Evolutionary conservation across 2,329 filamentous ascomycete genomes (phyloP).

Genomic region (Colletotrichum sp.): DNA sequence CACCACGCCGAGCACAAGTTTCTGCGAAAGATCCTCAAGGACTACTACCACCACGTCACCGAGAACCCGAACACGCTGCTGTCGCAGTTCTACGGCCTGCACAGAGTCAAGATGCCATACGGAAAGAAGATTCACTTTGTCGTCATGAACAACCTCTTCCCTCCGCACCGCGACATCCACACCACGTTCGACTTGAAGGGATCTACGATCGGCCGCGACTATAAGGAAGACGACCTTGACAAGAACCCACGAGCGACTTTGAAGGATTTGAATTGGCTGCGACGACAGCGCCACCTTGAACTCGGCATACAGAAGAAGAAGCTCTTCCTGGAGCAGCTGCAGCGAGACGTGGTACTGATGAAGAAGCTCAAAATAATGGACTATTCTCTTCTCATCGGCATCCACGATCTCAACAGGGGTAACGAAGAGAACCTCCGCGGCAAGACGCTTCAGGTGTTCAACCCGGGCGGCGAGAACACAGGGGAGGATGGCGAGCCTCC

Average conservation of each 20-base stretch:
- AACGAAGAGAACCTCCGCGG: conserved; percentile 92
- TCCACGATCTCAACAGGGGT: conserved; percentile 87
- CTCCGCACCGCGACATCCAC: conserved; percentile 96
- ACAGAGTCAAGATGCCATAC: conserved; percentile 97
- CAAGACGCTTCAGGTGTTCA: conserved; percentile 93
- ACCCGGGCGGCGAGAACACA: conserved; percentile 74
- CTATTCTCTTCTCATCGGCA: conserved; percentile 93
- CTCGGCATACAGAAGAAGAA: conserved; percentile 88
- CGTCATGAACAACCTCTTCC: conserved; percentile 99
- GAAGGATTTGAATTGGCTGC: conserved; percentile 97
- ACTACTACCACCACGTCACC: conserved; percentile 93
- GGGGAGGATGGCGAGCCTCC: conserved; percentile 66
- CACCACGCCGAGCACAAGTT: conserved; percentile 95
- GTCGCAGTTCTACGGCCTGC: conserved; percentile 96
- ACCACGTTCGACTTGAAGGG: conserved; percentile 97
- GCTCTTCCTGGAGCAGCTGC: conserved; percentile 87
- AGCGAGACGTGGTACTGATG: conserved; percentile 83
- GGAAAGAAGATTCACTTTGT: conserved; percentile 99
- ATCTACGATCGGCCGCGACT: conserved; percentile 91
- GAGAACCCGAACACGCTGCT: conserved; percentile 96
- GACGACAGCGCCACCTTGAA: conserved; percentile 83
- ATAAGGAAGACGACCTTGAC: conserved; percentile 84
- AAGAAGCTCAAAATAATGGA: conserved; percentile 97
- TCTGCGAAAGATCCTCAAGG: conserved; percentile 80
- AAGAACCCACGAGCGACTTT: conserved; percentile 91